Base-by-base conservation (phyloP, 495 filamentous ascomycete genomes). In the Emericellopsis terricola region DNA sequence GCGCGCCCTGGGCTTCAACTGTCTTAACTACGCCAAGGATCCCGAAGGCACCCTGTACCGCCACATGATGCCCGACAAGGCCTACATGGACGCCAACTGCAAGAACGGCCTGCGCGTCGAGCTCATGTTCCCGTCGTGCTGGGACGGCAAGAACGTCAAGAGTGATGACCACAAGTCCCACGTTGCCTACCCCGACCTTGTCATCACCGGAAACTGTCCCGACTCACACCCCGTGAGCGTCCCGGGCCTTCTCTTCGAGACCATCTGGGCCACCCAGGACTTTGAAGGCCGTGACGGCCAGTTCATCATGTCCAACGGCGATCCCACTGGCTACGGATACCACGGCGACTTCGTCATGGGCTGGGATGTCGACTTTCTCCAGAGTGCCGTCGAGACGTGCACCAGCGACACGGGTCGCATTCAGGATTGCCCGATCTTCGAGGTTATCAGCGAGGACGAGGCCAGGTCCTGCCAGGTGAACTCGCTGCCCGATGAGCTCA, bases 1-100 rank as follows among this genome's bases (percentile, higher is more conserved):
- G 59, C 77, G 83, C 34, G 83, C 86, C 7, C 37, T 93, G 19
- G 87, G 87, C 2, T 94, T 87, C 64, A 94, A 93, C 59, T 96
- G 87, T 52, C 53, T 96, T 32, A 68, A 93, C 65, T 91, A 91
- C 45, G 36, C 44, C 15, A 60, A 49, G 19, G 23, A 34, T 0
- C 40, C 74, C 14, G 84, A 94, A 47, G 60, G 64, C 1, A 73
- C 82, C 11, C 58, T 93, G n/a, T 73, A 65, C 33, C 79, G 86
- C 29, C 82, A 89, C 49, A 73, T 67, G 45, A 29, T 96, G 44
- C 86, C 87, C 0, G 68, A 78, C 36, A 89, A 93, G 64, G 52
- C 52, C 1, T 89, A 63, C 42, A 60, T 91, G 19, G 82, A 92
- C 45, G 62, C 57, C 26, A 68, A 86, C 45, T 93, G 85, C 48